Conservation (phyloP, 106 monocot species). For the Dactylorhiza incarnata region DNA sequence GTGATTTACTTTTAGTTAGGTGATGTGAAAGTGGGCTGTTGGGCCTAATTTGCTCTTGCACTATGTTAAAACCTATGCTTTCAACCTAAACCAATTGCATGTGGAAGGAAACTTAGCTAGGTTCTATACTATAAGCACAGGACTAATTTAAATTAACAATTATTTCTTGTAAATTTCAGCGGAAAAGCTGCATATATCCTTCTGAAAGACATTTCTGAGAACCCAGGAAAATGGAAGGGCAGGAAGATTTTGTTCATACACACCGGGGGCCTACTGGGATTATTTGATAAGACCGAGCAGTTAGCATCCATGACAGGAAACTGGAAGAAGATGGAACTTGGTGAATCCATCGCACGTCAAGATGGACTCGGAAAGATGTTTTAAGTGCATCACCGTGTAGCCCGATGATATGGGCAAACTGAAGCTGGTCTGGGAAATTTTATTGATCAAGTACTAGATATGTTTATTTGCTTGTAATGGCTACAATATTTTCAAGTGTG, state of each 20-base stretch:
- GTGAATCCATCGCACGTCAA: slow-evolving; percentile 28
- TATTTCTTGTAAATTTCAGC: slow-evolving; percentile 29
- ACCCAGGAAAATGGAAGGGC: slow-evolving; percentile 67
- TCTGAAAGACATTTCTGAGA: slow-evolving; percentile 68
- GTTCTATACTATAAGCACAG: too few relatives aligned
- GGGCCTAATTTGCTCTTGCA: too few relatives aligned
- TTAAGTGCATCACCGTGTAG: too few relatives aligned
- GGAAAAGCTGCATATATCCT: slow-evolving; percentile 78
- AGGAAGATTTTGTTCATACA: slow-evolving; percentile 81
- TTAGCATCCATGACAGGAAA: slow-evolving; percentile 45
- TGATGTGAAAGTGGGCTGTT: too few relatives aligned
- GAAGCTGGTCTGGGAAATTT: not conserved
- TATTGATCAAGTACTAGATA: not conserved
- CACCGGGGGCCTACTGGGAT: slow-evolving; percentile 83
- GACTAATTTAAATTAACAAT: not conserved
- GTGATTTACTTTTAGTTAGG: too few relatives aligned
- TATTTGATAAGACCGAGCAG: slow-evolving; percentile 72
- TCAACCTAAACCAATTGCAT: too few relatives aligned
- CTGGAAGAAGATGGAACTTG: slow-evolving; percentile 57
- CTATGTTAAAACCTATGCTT: too few relatives aligned
- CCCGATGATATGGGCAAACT: not conserved
- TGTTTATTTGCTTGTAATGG: not conserved
- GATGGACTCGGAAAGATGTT: not conserved
- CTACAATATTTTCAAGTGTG: not conserved
- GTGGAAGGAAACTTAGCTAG: too few relatives aligned